Base-by-base conservation (phyloP, 805 yeast genomes). In the Candida verbasci region DNA sequence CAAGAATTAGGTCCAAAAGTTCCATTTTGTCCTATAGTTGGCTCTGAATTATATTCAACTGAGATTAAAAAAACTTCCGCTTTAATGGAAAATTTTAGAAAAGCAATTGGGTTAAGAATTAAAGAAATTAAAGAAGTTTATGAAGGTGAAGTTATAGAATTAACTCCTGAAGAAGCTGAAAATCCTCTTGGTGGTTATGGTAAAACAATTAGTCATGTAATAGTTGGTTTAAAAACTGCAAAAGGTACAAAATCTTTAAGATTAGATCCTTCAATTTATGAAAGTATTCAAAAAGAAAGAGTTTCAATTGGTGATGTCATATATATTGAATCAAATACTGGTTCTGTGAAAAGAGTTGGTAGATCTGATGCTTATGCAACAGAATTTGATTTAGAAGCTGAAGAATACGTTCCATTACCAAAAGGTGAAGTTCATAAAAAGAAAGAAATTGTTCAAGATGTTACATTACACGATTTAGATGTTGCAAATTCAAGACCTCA, bases 291-390 rank as follows among this genome's bases (percentile, higher is more conserved):
- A 56, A 89, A 91, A 70, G 98, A 93, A 60, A 79, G 89, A 49
- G 95, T 93, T 11, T 74, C 89, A 24, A 83, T 91, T 17, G 99
- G 99, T 36, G 99, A 93, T 62, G 97, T 93, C 35, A 88, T 93
- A 45, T 91, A 94, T 58, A 87, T 93, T 47, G 99, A 93, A 65
- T 86, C 97, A 41, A 91, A 94, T 55, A 91, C 97, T 11, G 99
- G 99, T 28, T 87, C 96, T 16, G 96, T 93, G 27, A 91, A 91
- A 55, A 75, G 97, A 54, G 95, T 93, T 17, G 99, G 99, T 36
- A 78, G 99, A 60, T 85, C 95, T n/a, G 97, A 93, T 60, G 96
- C 97, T 0, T 88, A 88, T 54, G 97, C 98, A 17, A 88, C 98
- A 8, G 99, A 93, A 65, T 93, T 89, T 52, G 99, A 93, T 62